Evolutionary conservation across 1,284 basidiomycete genomes (phyloP).

Genomic region (Puccinia hordei): DNA sequence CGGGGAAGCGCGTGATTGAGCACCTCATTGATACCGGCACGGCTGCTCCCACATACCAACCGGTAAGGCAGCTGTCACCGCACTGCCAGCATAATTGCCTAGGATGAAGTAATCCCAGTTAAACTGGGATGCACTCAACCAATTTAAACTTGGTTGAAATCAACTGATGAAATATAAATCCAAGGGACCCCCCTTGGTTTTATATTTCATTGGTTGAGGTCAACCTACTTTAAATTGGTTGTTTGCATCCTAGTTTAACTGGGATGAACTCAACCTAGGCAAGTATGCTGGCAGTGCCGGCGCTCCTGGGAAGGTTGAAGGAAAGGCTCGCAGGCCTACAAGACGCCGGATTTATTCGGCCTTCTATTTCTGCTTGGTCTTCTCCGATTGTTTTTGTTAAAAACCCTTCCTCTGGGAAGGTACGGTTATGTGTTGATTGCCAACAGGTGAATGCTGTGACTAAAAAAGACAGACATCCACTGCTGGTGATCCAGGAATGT

Average conservation of each 20-base stretch:
- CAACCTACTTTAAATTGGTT: no score
- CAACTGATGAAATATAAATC: no score
- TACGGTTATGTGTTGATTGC: not conserved
- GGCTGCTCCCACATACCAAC: not conserved
- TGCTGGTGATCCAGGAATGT: not conserved
- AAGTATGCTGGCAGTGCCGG: no score
- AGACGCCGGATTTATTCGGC: slow-evolving; percentile 1
- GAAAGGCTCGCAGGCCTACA: not conserved
- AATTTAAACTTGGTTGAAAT: no score
- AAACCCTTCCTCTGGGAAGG: not conserved
- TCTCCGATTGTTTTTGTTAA: slow-evolving; percentile 16
- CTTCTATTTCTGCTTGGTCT: not conserved
- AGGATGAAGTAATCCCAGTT: no score
- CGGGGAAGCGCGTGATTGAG: not conserved
- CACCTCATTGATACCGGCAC: slow-evolving; percentile 15
- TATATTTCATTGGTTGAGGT: no score
- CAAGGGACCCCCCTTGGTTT: no score
- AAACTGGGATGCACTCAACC: no score
- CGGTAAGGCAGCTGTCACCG: not conserved
- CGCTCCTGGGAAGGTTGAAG: not conserved
- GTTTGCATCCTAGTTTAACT: no score
- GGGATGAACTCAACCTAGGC: no score
- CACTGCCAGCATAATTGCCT: no score
- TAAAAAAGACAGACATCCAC: not conserved
- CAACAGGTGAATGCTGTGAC: not conserved